A percentile compares a stretch with the other conserved stretches of the same genome.
Conservation (phyloP, 73 alveolate genomes). For the Symbiodinium natans region DNA sequence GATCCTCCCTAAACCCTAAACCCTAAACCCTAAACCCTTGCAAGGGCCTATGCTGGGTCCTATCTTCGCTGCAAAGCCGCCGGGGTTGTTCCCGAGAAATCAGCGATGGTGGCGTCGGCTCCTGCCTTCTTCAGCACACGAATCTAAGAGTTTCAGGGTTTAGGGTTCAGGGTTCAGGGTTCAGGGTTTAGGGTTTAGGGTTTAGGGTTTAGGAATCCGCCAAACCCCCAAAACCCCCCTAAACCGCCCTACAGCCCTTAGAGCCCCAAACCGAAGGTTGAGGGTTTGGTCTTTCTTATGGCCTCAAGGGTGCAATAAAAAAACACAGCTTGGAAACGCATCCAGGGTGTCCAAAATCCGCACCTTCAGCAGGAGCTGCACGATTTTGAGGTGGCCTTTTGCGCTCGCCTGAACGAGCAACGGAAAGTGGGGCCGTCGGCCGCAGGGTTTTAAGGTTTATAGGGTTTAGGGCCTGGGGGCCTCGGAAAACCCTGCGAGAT, state of each 20-base stretch:
- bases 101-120: not conserved
- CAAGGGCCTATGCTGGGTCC: no score
- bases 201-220: no score
- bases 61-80: not conserved
- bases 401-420: slow-evolving; percentile 12
- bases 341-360: not conserved
- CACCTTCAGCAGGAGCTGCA: slow-evolving; percentile 41
- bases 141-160: no score
- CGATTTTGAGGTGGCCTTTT: slow-evolving; percentile 12
- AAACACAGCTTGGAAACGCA: no score
- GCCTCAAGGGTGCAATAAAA: no score
- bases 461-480: not conserved
- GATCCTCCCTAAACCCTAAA: no score
- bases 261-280: not conserved
- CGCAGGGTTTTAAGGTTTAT: not conserved
- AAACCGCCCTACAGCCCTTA: not conserved
- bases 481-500: no score
- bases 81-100: not conserved
- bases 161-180: not conserved
- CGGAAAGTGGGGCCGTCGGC: not conserved
- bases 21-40: no score
- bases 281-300: no score
- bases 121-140: not conserved
- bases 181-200: not conserved
- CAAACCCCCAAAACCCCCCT: no score